Base-by-base conservation (phyloP, 805 yeast species). In the Nakazawaea ambrosiae region DNA sequence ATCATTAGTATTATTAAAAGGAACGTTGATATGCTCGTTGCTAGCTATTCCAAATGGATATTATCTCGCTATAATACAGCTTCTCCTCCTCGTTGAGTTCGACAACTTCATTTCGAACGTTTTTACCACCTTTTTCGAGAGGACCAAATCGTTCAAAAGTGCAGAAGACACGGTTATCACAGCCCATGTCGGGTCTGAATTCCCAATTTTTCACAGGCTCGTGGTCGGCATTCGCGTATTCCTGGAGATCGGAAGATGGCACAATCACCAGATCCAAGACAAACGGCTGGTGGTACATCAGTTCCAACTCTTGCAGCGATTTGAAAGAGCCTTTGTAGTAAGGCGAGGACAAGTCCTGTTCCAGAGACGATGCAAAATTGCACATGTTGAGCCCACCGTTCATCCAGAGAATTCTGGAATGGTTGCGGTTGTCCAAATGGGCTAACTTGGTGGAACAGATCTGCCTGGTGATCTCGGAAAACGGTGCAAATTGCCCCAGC, bases 361-460 rank as follows among this genome's bases (percentile, higher is more conserved):
- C 32, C 61, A 65, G 5, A 45, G 33, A 15, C 20, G 49, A 50
- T 27, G 55, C 40, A 33, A 12, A 49, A 42, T 24, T 44, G 43
- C 68, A 63, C 38, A 50, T 53, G 23, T 51, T 49, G 46, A 60
- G 61, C 0, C 68, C 68, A 0, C 66, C 61, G 38, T 63, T 62
- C 39, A 63, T 53, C 68, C 68, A 63, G 11, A 61, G 46, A 20
- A 63, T 58, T 31, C 57, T 37, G 44, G 12, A 16, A 17, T 51
- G 57, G 31, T 60, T 65, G 40, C 50, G 57, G 31, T 60, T 65
- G 40, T 49, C 51, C 16, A 63, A 53, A 44, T 63, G 68, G 1
- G 60, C 63, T 2, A 67, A 65, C 41, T 63, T 66, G 32, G 58
- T 60, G 4, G 65, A 54, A 44, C 68, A 63, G 17, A 63, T 39